Conservation (phyloP, 257 asterid species). For the Echites panduratus region DNA sequence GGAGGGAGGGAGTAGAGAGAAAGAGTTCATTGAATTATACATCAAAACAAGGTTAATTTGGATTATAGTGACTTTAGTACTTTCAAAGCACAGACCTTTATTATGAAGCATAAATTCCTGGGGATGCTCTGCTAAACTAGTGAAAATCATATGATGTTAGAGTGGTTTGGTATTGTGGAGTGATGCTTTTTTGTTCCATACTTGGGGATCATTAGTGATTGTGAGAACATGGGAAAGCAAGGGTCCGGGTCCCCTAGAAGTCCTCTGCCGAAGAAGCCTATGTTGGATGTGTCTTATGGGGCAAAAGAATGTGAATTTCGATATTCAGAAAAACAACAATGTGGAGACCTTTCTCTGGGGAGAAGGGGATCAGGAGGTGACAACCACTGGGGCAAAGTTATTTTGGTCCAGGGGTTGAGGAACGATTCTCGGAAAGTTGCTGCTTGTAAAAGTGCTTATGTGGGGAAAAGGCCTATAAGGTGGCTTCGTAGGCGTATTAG, state of each 20-base stretch:
- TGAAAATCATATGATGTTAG: neutral
- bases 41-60: neutral
- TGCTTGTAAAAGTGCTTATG: slow-evolving; percentile 39
- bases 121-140: neutral
- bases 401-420: slow-evolving; percentile 37
- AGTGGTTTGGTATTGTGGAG: neutral
- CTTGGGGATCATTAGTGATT: neutral
- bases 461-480: slow-evolving; percentile 42
- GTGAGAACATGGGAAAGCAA: slow-evolving; percentile 44
- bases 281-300: slow-evolving; percentile 28
- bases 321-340: slow-evolving; percentile 28
- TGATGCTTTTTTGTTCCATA: neutral
- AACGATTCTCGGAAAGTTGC: slow-evolving; percentile 33
- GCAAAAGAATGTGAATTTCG: slow-evolving; percentile 34
- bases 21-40: neutral
- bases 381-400: slow-evolving; percentile 38
- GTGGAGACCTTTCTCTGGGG: slow-evolving; percentile 44
- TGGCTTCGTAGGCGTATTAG: slow-evolving; percentile 50
- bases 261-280: slow-evolving; percentile 27
- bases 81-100: slow-evolving; percentile 1
- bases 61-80: neutral
- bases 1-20: neutral
- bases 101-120: neutral
- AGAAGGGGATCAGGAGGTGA: slow-evolving; percentile 46
- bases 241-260: slow-evolving; percentile 34